Conservation (phyloP, 345 rosid genomes). For the Gossypium rotundifolium region DNA sequence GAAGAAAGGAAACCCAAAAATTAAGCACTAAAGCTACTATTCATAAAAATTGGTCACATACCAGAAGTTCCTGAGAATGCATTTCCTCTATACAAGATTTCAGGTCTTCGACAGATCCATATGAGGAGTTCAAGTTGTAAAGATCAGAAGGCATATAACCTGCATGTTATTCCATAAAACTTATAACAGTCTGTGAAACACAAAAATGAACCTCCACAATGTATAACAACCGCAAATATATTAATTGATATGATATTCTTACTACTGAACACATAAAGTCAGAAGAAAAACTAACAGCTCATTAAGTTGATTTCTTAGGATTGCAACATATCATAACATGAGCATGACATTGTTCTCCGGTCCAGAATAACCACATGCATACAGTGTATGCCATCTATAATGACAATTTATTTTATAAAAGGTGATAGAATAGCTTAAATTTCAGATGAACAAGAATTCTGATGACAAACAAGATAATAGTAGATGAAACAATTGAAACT, state of each 20-base stretch:
- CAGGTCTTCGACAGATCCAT: slow-evolving; percentile 41
- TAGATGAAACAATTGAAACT: neutral
- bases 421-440: neutral
- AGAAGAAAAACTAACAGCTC: neutral
- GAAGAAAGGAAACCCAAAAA: neutral
- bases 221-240: neutral
- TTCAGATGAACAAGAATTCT: neutral
- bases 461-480: neutral
- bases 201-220: neutral
- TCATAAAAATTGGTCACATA: slow-evolving; percentile 12
- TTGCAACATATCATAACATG: neutral
- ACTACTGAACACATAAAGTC: neutral
- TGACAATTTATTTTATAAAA: slow-evolving; percentile 4
- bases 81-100: slow-evolving; percentile 40
- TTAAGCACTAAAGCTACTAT: slow-evolving; percentile 8
- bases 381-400: neutral
- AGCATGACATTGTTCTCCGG: neutral
- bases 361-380: neutral
- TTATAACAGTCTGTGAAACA: neutral
- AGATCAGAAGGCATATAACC: slow-evolving; percentile 57
- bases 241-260: neutral
- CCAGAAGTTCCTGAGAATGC: slow-evolving; percentile 42
- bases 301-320: neutral
- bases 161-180: slow-evolving; percentile 17
- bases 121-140: slow-evolving; percentile 48